Evolutionary conservation across 352 stramenopile species (phyloP), one percentile per base, ranked within the genome.

Genomic region (Hyphochytrium catenoides): DNA sequence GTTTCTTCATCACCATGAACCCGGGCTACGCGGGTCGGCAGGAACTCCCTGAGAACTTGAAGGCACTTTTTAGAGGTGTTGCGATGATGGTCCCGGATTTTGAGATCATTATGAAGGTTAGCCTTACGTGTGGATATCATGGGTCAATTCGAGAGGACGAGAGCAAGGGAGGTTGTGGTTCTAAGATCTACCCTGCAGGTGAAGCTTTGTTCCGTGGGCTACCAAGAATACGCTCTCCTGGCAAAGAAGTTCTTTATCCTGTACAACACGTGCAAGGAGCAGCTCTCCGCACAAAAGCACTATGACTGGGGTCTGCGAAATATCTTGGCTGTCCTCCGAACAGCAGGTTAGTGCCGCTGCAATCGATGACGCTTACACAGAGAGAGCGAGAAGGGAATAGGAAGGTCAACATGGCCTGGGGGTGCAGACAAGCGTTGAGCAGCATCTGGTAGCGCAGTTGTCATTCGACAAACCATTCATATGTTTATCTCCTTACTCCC

Each of bases 1-100:
- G 84, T 2, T 96, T 94, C 52, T 97, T 97, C 49, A 98, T 98
- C 46, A 98, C 90, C 1, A 98, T 97, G 90, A 98, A 98, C 52
- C 89, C 90, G 3, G 90, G 90, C 33, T 98, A 98, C 47, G 86
- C 86, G 31, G 90, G 89, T 36, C 73, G 90, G 5, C 86, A 96
- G 48, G 90, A 97, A 48, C 56, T 98, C 2, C 90, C 89, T 4
- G 90, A 98, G 53, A 98, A 98, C 47, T 59, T 98, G 5, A 98
- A 98, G 52, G 84, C 83, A 7, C 56, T 90, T 4, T 90, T 90
- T 44, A 61, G 74, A 31, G 63, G 67, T 21, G 72, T 86, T 6
- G 69, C 74, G 3, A 90, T 90, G 74, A 90, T 90, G 74, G 74
- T 88, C 9, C 74, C 74, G 0, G 74, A 90, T 43, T 76, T 77